Evolutionary conservation across 2,329 filamentous ascomycete species (phyloP), one percentile per base, ranked within the genome.

Genomic region (Emergomyces orientalis): DNA sequence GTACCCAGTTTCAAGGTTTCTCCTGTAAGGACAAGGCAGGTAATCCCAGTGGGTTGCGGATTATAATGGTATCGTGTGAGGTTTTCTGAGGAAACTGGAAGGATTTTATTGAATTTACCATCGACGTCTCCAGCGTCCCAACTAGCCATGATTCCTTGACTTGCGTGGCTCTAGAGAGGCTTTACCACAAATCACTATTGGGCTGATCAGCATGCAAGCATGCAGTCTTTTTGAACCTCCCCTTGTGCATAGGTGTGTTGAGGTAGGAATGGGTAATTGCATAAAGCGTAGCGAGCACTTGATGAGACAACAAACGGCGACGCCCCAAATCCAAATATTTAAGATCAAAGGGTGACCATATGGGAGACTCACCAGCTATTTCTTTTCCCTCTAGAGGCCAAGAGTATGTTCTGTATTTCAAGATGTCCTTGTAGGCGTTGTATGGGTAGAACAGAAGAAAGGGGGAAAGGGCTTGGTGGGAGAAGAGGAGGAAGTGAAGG

Each of bases 401-500:
- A 25, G 30, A 19, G 56, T 6, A 1, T n/a, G 5, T n/a, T 58
- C 22, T n/a, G 22, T 27, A 47, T 27, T 14, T 45, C 39, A 27
- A 45, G 11, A 58, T n/a, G 22, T 43, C 22, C 37, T 43, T 45
- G 6, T 25, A 14, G 37, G 27, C 9, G 55, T 45, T 45, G n/a
- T 41, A 37, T 9, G 55, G 11, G 34, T 43, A n/a, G 14, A 54
- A 25, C 2, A 39, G 41, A 17, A 17, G 49, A 41, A 14, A 19
- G 25, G 22, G 17, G 9, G 17, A 47, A 49, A 55, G 25, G n/a
- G 41, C 49, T 59, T 55, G 61, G 65, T 56, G 55, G 51, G 55
- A 63, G 64, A 63, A 62, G 49, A 45, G 30, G 47, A 39, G 27
- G 25, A 63, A 64, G 68, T 64, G 57, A 27, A 25, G 25, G 34